phyloP scores from a whole-genome alignment of 2,329 filamentous ascomycete species.

The Scortechinia acanthostroma region DNA sequence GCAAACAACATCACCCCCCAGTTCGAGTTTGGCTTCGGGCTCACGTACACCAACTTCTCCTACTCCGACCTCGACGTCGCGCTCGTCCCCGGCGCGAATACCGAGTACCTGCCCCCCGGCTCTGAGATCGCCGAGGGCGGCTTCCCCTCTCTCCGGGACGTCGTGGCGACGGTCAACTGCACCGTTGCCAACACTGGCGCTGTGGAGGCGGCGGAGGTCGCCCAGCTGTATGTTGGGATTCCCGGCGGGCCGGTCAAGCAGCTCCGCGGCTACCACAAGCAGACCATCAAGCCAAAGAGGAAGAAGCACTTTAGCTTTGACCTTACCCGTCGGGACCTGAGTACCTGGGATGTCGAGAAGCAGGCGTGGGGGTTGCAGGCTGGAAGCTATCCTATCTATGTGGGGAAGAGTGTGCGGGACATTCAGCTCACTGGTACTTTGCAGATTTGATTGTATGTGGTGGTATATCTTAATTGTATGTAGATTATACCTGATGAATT shows the following conservation, averaged over 20 bases:
- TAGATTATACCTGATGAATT: too few relatives aligned
- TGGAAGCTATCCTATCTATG: slow-evolving; percentile 32
- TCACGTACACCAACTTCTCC: slow-evolving; percentile 45
- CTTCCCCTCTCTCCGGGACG: slow-evolving; percentile 37
- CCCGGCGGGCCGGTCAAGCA: slow-evolving; percentile 41
- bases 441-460: slow-evolving; percentile 14
- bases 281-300: slow-evolving; percentile 34
- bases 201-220: slow-evolving; percentile 33
- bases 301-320: slow-evolving; percentile 36
- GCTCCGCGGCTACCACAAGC: slow-evolving; percentile 62
- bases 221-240: slow-evolving; percentile 38
- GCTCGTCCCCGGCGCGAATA: slow-evolving; percentile 14
- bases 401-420: slow-evolving; percentile 37
- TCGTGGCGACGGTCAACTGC: slow-evolving; percentile 26
- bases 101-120: slow-evolving; percentile 21
- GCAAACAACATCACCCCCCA: slow-evolving; percentile 34
- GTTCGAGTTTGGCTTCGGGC: slow-evolving; percentile 47
- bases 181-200: slow-evolving; percentile 31
- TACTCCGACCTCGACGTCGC: slow-evolving; percentile 32
- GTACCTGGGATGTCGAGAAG: slow-evolving; percentile 52
- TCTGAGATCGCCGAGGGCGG: slow-evolving; percentile 27
- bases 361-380: slow-evolving; percentile 51
- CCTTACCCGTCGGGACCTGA: slow-evolving; percentile 57
- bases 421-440: slow-evolving; percentile 30
- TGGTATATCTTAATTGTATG: background rate